phyloP scores from a whole-genome alignment of 2,329 filamentous ascomycete species.

The Epichloe coenophiala region DNA sequence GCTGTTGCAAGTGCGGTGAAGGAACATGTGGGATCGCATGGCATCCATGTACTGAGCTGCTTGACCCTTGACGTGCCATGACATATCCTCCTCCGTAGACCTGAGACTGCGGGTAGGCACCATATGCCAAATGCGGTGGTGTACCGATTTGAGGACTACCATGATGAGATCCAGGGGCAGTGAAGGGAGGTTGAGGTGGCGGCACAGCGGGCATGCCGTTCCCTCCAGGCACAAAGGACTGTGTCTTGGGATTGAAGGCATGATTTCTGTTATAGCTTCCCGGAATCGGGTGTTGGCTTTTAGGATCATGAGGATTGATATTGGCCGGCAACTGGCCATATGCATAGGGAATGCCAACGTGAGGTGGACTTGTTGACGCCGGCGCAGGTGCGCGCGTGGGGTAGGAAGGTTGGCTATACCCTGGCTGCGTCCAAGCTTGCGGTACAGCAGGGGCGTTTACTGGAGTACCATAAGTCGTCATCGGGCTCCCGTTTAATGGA shows the following conservation, averaged over 20 bases:
- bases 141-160: constrained; percentile 40
- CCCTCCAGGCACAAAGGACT: constrained; percentile 67
- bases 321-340: constrained; percentile 68
- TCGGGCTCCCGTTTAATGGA: constrained; percentile 20
- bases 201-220: constrained; percentile 35
- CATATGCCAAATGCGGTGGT: constrained; percentile 37
- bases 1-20: constrained; percentile 17
- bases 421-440: constrained; percentile 23
- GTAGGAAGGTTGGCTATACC: constrained; percentile 19
- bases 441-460: constrained; percentile 16
- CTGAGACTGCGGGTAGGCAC: constrained; percentile 33
- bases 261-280: constrained; percentile 68
- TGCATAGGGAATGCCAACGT: constrained; percentile 44
- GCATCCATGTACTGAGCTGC: constrained; percentile 38
- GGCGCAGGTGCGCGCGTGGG: constrained; percentile 16
- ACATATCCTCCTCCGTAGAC: constrained; percentile 36
- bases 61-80: constrained; percentile 44
- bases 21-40: constrained; percentile 27
- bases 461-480: constrained; percentile 23
- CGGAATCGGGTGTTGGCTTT: constrained; percentile 69
- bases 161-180: constrained; percentile 34
- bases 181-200: constrained; percentile 33
- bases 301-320: constrained; percentile 55
- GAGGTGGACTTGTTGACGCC: constrained; percentile 16
- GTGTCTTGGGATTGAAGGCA: constrained; percentile 86